phyloP scores from a whole-genome alignment of 257 asterid species.

The Coffea canephora region DNA sequence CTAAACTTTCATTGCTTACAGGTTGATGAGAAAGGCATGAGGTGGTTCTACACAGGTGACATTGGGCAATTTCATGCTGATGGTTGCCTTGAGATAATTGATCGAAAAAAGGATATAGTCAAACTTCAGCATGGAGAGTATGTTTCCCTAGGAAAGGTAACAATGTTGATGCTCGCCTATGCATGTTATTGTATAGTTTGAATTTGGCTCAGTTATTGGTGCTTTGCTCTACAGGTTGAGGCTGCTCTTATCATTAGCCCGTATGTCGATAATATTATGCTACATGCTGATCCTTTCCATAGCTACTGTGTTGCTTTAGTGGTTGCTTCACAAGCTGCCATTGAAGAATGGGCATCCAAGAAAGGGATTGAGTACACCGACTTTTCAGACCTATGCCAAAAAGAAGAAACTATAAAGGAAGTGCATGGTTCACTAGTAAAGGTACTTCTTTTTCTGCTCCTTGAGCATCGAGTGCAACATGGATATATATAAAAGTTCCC shows the following conservation, averaged over 20 bases:
- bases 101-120: conserved; percentile 92
- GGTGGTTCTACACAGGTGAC: conserved; percentile 96
- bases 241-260: conserved; percentile 68
- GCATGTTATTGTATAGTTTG: background rate
- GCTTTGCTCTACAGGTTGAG: conserved; percentile 65
- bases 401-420: conserved; percentile 68
- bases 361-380: conserved; percentile 50
- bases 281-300: conserved; percentile 86
- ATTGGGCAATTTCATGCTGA: conserved; percentile 81
- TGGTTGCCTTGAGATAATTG: conserved; percentile 95
- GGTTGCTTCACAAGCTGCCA: conserved; percentile 64
- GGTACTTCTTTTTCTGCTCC: conserved; percentile 39
- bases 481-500: background rate
- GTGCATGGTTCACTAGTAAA: conserved; percentile 63
- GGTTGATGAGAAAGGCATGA: conserved; percentile 85
- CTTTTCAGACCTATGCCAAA: conserved; percentile 68
- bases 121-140: conserved; percentile 98
- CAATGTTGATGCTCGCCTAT: background rate
- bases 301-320: conserved; percentile 89
- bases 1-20: conserved; percentile 17
- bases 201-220: conserved; percentile 14
- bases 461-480: background rate
- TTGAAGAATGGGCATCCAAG: conserved; percentile 84
- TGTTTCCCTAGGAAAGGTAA: conserved; percentile 93
- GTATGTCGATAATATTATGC: conserved; percentile 76